Conservation (phyloP, 164 flowering plant genomes). For the Stephania cephalantha region DNA sequence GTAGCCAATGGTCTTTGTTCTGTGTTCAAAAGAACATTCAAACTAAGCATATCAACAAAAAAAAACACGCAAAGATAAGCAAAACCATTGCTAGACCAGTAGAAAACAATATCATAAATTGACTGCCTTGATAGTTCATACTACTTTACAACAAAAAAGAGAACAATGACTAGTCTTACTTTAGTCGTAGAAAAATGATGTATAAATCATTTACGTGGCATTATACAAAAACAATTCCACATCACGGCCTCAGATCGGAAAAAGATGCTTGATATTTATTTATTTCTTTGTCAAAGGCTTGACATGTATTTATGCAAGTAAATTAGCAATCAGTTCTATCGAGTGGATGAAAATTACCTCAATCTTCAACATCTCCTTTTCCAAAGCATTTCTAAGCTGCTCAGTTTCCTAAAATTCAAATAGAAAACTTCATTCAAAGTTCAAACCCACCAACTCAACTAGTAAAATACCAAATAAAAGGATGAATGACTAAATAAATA, state of each 20-base stretch:
- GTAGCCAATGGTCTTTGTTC: neutral
- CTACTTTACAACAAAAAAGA: neutral
- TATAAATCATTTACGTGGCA: neutral
- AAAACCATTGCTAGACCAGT: neutral
- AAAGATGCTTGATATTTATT: neutral
- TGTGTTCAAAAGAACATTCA: neutral
- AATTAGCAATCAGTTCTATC: neutral
- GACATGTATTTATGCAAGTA: neutral
- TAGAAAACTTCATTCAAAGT: neutral
- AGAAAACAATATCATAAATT: neutral
- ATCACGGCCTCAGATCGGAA: neutral
- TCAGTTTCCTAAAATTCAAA: constrained; percentile 40
- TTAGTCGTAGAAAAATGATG: neutral
- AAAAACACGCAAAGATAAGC: neutral
- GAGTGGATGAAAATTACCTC: constrained; percentile 34
- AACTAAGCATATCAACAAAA: neutral
- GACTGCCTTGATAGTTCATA: neutral
- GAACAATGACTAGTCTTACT: neutral
- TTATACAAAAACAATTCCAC: neutral
- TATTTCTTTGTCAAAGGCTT: too few relatives aligned
- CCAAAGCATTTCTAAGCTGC: constrained; percentile 36
- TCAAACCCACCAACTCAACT: neutral
- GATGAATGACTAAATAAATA: too few relatives aligned
- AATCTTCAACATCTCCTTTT: constrained; percentile 31
- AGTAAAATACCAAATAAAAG: constrained; percentile 5